phyloP scores from a whole-genome alignment of 129 eudicot species.

The Escallonia rubra region DNA sequence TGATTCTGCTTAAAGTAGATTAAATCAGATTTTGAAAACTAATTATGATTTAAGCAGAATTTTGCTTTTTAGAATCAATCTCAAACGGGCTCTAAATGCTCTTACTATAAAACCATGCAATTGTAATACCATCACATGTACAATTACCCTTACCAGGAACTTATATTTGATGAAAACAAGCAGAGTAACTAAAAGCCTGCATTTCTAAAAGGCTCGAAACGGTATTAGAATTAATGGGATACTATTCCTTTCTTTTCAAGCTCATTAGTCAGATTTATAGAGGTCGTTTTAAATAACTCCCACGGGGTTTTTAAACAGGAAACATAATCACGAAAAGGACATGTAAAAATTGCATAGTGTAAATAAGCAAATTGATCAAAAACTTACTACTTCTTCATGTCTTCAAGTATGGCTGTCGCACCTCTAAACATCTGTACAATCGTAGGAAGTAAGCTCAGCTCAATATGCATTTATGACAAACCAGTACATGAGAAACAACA shows the following conservation, averaged over 20 bases:
- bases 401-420: slow-evolving; percentile 82
- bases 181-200: neutral
- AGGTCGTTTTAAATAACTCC: too few relatives aligned
- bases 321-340: neutral
- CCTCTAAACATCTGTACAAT: slow-evolving; percentile 82
- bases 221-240: neutral
- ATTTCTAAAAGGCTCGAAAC: neutral
- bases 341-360: neutral
- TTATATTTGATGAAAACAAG: neutral
- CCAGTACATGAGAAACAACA: neutral
- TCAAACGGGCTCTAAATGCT: too few relatives aligned
- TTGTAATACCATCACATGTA: too few relatives aligned
- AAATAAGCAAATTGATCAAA: neutral
- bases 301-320: neutral
- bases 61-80: too few relatives aligned
- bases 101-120: too few relatives aligned
- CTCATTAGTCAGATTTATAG: neutral
- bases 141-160: neutral
- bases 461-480: neutral
- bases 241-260: neutral
- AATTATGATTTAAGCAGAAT: too few relatives aligned
- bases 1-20: too few relatives aligned
- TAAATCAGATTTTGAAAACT: too few relatives aligned
- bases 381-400: slow-evolving; percentile 75
- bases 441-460: slow-evolving; percentile 4